Evolutionary conservation across 192 early-diverging fungal genomes (phyloP), one percentile per base, ranked within the genome.

Genomic region (Umbelopsis isabellina): DNA sequence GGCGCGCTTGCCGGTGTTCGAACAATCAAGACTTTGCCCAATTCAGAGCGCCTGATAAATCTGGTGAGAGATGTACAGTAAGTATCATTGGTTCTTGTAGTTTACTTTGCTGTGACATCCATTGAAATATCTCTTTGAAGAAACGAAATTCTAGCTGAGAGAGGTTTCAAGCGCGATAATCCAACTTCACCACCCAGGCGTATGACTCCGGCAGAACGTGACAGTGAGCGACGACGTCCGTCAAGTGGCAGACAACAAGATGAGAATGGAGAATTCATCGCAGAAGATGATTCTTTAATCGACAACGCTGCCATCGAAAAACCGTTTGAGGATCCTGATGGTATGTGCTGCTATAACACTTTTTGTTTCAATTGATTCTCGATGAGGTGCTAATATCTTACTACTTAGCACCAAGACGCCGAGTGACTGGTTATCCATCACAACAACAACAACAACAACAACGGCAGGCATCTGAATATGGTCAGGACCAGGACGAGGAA

Each of bases 1-100:
- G 78, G 78, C 3, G 74, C 71, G 13, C 47, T 79, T 33, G 46
- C 74, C 22, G 71, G 74, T 18, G 67, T 75, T 12, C 65, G 55
- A 10, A 66, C 70, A 5, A 72, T 79, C 37, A 74, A 72, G 30
- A 25, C 74, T 11, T 27, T 79, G 22, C 73, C 73, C 3, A 61
- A 75, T 30, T 70, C 73, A 50, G 49, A 79, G 49, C 52, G 67
- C 30, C 47, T 79, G n/a, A 67, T 79, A 23, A 53, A 70, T 25
- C 66, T 72, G 15, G 68, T 79, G 41, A 35, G 68, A 48, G 71
- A 79, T 22, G 74, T 72, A 1, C 78, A 75, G 78, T 79, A 70
- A 75, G 78, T 72, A 4, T 61, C 27, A 23, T 46, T 18, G 8
- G 2, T 18, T 16, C 10, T 35, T 55, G 35, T 15, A 61, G 1